phyloP scores from a whole-genome alignment of 2,329 filamentous ascomycete genomes.

The Ophiostoma fasciatum region DNA sequence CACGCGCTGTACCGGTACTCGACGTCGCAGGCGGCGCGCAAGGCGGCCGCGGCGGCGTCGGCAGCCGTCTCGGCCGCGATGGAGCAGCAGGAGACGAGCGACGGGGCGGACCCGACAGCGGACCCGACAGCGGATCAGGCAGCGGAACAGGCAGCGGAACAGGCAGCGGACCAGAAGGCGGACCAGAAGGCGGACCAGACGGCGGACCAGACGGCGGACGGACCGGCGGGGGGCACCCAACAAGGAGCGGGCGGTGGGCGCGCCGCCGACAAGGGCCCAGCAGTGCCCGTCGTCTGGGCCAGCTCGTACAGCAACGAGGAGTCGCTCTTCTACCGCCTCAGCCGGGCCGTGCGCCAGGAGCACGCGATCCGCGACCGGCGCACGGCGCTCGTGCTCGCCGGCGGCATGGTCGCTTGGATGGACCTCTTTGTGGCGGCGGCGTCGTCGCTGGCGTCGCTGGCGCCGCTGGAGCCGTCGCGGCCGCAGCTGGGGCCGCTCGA shows the following conservation, averaged over 20 bases:
- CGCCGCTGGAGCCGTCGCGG: slow-evolving; percentile 6
- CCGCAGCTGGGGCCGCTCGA: slow-evolving; percentile 23
- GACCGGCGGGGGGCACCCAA: too few relatives aligned
- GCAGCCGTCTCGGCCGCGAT: too few relatives aligned
- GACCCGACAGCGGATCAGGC: too few relatives aligned
- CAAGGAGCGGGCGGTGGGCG: too few relatives aligned
- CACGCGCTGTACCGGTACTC: slow-evolving; percentile 41
- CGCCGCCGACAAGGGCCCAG: too few relatives aligned
- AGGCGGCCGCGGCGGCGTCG: too few relatives aligned
- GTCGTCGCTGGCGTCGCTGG: slow-evolving; percentile 29
- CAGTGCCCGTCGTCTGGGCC: slow-evolving; percentile 28
- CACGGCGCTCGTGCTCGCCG: slow-evolving; percentile 35
- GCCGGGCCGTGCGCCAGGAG: slow-evolving; percentile 61
- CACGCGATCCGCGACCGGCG: slow-evolving; percentile 29
- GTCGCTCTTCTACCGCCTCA: slow-evolving; percentile 83
- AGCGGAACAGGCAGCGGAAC: too few relatives aligned
- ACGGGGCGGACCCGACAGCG: too few relatives aligned
- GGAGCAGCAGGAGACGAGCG: too few relatives aligned
- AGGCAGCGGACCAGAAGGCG: too few relatives aligned
- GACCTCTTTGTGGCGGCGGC: slow-evolving; percentile 37
- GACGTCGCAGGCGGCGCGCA: slow-evolving; percentile 28
- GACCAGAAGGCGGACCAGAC: too few relatives aligned
- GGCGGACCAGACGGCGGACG: too few relatives aligned
- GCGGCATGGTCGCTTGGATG: slow-evolving; percentile 43
- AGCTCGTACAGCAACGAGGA: slow-evolving; percentile 59